Percentiles rank a stretch among this genome's conserved stretches.
Conservation (phyloP, 495 filamentous ascomycete genomes). For the Beverwykella pulmonaria region DNA sequence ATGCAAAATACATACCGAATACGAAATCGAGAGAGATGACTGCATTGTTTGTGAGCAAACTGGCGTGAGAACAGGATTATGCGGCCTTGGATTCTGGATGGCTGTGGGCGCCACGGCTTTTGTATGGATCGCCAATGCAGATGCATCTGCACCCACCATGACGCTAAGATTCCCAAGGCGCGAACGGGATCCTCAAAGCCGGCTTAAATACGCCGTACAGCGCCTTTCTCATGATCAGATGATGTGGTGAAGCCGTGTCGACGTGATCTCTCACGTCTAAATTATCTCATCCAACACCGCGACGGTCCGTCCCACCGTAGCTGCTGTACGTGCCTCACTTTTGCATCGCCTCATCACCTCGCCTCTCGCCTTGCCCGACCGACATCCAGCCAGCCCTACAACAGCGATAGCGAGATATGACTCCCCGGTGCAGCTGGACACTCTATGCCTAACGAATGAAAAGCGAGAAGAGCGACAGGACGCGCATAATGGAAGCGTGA, state of each 20-base stretch:
- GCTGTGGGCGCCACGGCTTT: background rate
- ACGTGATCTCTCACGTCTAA: background rate
- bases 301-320: background rate
- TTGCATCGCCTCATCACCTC: background rate
- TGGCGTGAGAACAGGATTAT: background rate
- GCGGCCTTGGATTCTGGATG: background rate
- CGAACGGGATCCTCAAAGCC: background rate
- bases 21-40: background rate
- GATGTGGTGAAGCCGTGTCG: background rate
- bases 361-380: background rate
- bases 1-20: background rate
- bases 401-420: too few species aligned
- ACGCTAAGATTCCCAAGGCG: background rate
- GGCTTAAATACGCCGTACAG: background rate
- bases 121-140: background rate
- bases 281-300: background rate
- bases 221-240: background rate
- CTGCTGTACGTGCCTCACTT: background rate
- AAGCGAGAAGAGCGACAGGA: too few species aligned
- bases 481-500: too few species aligned
- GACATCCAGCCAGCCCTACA: too few species aligned
- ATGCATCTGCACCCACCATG: background rate
- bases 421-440: too few species aligned
- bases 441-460: too few species aligned
- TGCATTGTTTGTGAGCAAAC: background rate